phyloP scores from a whole-genome alignment of 305 asterid genomes.

The Fraxinus albicans region DNA sequence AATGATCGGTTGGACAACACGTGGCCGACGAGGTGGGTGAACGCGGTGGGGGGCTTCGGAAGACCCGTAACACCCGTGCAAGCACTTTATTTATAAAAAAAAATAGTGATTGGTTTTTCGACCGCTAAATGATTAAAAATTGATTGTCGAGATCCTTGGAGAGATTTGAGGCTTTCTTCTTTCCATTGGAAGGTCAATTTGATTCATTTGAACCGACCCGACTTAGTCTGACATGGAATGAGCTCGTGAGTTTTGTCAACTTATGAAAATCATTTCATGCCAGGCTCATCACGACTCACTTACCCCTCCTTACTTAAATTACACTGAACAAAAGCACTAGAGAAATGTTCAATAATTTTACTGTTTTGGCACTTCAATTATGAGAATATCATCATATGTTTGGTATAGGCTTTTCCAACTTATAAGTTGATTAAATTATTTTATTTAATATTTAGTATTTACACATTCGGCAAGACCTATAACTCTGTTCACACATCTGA shows the following conservation, averaged over 20 bases:
- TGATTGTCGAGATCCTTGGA: too few relatives aligned
- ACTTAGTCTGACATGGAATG: neutral
- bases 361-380: neutral
- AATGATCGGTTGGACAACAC: too few relatives aligned
- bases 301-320: neutral
- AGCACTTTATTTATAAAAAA: too few relatives aligned
- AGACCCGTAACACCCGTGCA: too few relatives aligned
- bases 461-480: neutral
- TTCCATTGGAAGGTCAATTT: too few relatives aligned
- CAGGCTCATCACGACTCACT: neutral
- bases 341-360: neutral
- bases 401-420: neutral
- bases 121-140: too few relatives aligned
- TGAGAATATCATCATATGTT: neutral
- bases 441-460: too few relatives aligned
- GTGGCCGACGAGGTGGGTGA: too few relatives aligned
- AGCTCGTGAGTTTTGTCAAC: neutral
- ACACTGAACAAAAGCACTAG: neutral
- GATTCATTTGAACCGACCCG: neutral
- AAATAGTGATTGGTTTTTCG: too few relatives aligned
- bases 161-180: too few relatives aligned
- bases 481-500: neutral
- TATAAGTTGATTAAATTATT: neutral
- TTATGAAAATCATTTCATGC: neutral
- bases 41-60: too few relatives aligned